Base-by-base conservation (phyloP, 371 early-diverging fungal genomes). In the Zychaea mexicana region DNA sequence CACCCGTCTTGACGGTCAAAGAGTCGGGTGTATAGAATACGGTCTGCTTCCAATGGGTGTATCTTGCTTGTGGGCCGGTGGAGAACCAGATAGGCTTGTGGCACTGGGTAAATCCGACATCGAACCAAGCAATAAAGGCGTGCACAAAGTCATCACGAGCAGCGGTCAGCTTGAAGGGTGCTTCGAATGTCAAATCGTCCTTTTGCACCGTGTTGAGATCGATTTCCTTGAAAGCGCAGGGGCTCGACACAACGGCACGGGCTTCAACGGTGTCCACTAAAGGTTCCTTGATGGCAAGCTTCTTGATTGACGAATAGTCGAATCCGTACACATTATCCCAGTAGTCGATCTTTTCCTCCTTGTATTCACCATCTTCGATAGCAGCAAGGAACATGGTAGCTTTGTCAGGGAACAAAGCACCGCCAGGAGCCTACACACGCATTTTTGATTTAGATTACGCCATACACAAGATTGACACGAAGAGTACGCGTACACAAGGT, bases 11-110 rank as follows among this genome's bases (percentile, higher is more conserved):
- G 69, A 90, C 77, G 19, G 86, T 85, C 71, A 93, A 71, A n/a
- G 87, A 78, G 26, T 92, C 89, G 27, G 77, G 78, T 6, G 89
- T 88, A 77, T 95, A 95, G 68, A 98, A 97, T 28, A 96, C 90
- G 22, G 98, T 96, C 78, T 98, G 98, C 85, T 97, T 98, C 99
- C 99, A 99, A 78, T 99, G 99, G 39, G 99, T 99, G 71, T 93
- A 92, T 78, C 90, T 88, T 47, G 91, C 84, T 59, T 85, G 82
- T 6, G 98, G 96, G 3, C 94, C 90, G 9, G 99, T 99, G 62
- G 94, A 93, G 76, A 99, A 96, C 63, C 77, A 72, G 61, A 97
- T 86, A 28, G 92, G 92, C 83, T 90, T 92, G 78, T 89, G 93
- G 81, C 88, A 92, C 64, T 88, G 88, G 13, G 87, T 87, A 76